Base-by-base conservation (phyloP, 2,329 filamentous ascomycete genomes). In the Aspergillus versicolor region DNA sequence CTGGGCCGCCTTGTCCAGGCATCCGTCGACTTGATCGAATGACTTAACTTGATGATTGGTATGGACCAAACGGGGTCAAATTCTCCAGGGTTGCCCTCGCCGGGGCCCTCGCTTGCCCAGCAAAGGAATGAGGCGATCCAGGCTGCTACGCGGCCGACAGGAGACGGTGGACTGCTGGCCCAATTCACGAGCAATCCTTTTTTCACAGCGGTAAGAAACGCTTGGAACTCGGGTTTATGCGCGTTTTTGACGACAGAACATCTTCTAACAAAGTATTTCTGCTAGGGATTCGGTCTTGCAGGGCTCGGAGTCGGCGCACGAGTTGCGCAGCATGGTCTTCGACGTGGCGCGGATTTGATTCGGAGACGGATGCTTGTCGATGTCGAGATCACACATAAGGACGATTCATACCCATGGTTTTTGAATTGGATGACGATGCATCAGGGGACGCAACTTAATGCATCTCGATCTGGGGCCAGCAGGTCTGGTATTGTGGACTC, bases 331-430 rank as follows among this genome's bases (percentile, higher is more conserved):
- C 88, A 88, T 69, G 90, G 90, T 34, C 74, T 89, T 58, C 84
- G 92, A 59, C 81, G 86, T 66, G 86, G 86, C 54, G 87, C 88
- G n/a, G 83, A 84, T 43, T 81, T 95, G 56, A 77, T 96, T 57
- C 89, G 91, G 49, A 87, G 89, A 52, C 90, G 93, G 48, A 86
- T 99, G 77, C 86, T 99, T 30, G 91, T 97, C 67, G 92, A 97
- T 68, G 87, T 99, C 67, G 94, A 99, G 75, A 96, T 99, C 74
- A 93, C 90, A 73, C 90, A 91, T 70, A 90, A 93, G 67, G 94
- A 99, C 76, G 87, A 91, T 44, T 92, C 93, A 2, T 99, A 97
- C 72, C 87, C 87, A 41, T 97, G 92, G 93, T 86, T 99, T 42
- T 82, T 99, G 9, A 88, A 92, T 63, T 99, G 94, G 92, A 89